These are phyloP conservation scores for Aspergillus alliaceus DNA, from an alignment of 2,329 filamentous ascomycete genomes.

Conservation along the genomic window DNA sequence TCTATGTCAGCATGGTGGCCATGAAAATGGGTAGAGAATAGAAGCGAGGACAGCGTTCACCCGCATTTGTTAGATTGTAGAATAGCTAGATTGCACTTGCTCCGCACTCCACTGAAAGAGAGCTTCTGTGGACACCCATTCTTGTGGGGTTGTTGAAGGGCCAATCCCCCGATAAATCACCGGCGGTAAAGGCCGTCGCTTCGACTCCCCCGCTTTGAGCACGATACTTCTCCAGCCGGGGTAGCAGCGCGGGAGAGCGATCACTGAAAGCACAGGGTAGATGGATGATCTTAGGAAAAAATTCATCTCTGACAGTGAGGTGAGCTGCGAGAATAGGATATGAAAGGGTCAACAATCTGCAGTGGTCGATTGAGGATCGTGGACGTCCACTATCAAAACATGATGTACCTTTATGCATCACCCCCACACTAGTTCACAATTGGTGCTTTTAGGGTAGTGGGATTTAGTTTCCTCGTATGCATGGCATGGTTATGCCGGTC, in stretches of 20 bases:
- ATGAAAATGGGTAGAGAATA: background rate
- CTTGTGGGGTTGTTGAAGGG: background rate
- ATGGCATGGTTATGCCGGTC: background rate
- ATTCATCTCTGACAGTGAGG: too few species aligned
- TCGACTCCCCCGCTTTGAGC: background rate
- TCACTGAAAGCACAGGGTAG: background rate
- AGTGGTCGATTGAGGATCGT: background rate
- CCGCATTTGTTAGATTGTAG: background rate
- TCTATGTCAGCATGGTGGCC: background rate
- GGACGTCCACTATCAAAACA: background rate
- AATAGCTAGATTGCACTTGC: background rate
- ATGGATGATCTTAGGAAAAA: background rate
- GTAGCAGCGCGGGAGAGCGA: background rate
- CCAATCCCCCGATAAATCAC: constrained; percentile 1
- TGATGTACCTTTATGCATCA: background rate
- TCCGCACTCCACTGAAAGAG: background rate
- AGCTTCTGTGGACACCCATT: background rate
- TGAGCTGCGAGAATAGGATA: background rate
- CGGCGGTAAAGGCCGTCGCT: background rate
- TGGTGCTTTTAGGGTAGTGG: background rate
- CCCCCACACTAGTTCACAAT: background rate
- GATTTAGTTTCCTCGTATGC: background rate
- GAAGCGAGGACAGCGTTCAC: background rate
- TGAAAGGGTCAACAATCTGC: background rate
- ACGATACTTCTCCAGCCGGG: background rate